phyloP scores from a whole-genome alignment of 1,284 basidiomycete species.

The Leccinum subfulvum region DNA sequence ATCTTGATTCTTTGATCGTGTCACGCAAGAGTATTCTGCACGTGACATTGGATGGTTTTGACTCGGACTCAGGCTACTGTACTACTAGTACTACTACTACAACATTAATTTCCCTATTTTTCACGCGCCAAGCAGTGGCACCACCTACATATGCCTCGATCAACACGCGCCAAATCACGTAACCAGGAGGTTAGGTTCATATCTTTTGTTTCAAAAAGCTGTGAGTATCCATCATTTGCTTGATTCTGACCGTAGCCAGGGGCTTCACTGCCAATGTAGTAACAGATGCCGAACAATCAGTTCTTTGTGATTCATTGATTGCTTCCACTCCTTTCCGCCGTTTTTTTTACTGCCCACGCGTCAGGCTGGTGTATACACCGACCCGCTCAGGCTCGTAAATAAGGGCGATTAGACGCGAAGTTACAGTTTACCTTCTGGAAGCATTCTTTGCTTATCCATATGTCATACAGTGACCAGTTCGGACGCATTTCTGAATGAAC shows the following conservation, averaged over 20 bases:
- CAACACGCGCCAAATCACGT: background rate
- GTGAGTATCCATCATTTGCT: background rate
- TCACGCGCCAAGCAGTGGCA: too few relatives aligned
- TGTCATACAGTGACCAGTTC: background rate
- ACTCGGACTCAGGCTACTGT: too few relatives aligned
- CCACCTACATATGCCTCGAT: background rate
- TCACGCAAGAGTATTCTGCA: too few relatives aligned
- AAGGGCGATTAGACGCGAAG: background rate
- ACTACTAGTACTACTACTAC: too few relatives aligned
- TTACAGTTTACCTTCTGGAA: background rate
- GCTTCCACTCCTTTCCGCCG: background rate
- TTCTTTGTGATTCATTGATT: background rate
- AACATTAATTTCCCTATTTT: too few relatives aligned
- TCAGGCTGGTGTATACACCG: background rate
- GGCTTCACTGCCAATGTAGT: background rate
- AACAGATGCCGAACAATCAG: background rate
- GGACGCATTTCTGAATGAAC: background rate
- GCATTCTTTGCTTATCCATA: background rate
- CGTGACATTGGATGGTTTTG: too few relatives aligned
- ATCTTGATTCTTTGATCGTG: too few relatives aligned
- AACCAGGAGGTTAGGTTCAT: background rate
- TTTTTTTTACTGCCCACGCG: background rate
- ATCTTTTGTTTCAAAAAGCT: background rate
- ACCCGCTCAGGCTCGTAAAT: background rate
- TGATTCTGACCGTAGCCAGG: background rate